Evolutionary conservation across 176 grass and related monocot species (phyloP).

Genomic region (Bolboschoenus planiculmis): DNA sequence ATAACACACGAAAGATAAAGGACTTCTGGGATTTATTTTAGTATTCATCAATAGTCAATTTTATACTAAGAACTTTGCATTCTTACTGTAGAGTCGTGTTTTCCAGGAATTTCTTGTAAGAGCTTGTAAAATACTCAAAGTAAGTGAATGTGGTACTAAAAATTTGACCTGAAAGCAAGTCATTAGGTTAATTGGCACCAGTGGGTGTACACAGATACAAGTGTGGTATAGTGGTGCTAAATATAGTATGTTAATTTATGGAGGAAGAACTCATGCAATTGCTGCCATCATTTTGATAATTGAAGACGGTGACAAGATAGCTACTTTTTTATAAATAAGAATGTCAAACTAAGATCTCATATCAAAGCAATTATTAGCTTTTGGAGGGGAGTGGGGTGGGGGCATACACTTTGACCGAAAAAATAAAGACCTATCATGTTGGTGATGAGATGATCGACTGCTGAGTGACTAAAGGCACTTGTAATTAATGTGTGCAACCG

Average conservation of each 20-base stretch:
- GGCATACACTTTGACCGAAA: constrained; percentile 70
- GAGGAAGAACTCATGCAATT: background rate
- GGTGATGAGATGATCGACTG: constrained; percentile 40
- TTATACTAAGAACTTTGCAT: constrained; percentile 1
- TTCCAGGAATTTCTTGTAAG: background rate
- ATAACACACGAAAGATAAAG: background rate
- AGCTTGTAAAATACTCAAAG: background rate
- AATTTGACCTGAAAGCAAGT: background rate
- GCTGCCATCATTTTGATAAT: background rate
- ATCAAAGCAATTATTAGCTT: background rate
- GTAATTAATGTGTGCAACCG: constrained; percentile 82
- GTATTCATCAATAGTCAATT: background rate
- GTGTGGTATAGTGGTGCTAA: background rate
- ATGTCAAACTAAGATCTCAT: background rate
- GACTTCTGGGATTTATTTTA: background rate
- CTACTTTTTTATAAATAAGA: background rate
- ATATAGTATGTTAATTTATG: background rate
- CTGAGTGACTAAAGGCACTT: constrained; percentile 67
- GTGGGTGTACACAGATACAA: no score
- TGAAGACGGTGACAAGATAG: background rate
- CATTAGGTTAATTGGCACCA: background rate
- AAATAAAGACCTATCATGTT: constrained; percentile 87
- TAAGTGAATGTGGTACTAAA: background rate
- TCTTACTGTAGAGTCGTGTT: background rate
- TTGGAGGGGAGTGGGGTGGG: background rate